Evolutionary conservation across 148 eudicot genomes (phyloP).

Genomic region (Camellia granthamiana): DNA sequence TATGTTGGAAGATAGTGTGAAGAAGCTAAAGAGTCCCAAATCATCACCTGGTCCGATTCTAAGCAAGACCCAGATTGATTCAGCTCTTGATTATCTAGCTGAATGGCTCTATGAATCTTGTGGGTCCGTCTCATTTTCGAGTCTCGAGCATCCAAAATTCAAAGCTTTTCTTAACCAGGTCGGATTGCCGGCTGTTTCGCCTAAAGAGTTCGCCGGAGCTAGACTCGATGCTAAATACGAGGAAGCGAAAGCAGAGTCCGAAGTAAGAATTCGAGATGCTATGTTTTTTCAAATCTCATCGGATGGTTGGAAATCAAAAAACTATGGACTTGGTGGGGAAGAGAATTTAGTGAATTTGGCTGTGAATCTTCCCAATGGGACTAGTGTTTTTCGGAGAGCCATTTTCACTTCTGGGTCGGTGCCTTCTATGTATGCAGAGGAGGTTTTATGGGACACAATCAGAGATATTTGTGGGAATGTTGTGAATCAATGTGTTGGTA

Average conservation of each 20-base stretch:
- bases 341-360: conserved; percentile 70
- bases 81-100: conserved; percentile 59
- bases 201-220: conserved; percentile 53
- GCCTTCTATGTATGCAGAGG: conserved; percentile 72
- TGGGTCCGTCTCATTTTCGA: conserved; percentile 75
- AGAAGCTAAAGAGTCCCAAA: conserved; percentile 79
- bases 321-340: conserved; percentile 29
- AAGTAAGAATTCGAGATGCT: conserved; percentile 68
- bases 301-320: conserved; percentile 72
- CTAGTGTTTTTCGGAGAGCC: conserved; percentile 68
- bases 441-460: conserved; percentile 71
- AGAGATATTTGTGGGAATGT: conserved; percentile 61
- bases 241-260: conserved; percentile 53
- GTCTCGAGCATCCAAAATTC: conserved; percentile 78
- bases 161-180: conserved; percentile 73
- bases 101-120: conserved; percentile 89
- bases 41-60: conserved; percentile 58
- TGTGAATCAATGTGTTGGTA: conserved; percentile 74
- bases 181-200: conserved; percentile 55
- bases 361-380: conserved; percentile 84
- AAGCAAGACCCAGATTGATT: conserved; percentile 60
- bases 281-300: conserved; percentile 73
- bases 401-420: conserved; percentile 61
- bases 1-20: conserved; percentile 86
- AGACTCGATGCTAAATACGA: conserved; percentile 77